A percentile compares a stretch with the other conserved stretches of the same genome.
These are phyloP conservation scores for Globisporangium nagaii DNA, from an alignment of 352 stramenopile genomes.

Conservation along the genomic window DNA sequence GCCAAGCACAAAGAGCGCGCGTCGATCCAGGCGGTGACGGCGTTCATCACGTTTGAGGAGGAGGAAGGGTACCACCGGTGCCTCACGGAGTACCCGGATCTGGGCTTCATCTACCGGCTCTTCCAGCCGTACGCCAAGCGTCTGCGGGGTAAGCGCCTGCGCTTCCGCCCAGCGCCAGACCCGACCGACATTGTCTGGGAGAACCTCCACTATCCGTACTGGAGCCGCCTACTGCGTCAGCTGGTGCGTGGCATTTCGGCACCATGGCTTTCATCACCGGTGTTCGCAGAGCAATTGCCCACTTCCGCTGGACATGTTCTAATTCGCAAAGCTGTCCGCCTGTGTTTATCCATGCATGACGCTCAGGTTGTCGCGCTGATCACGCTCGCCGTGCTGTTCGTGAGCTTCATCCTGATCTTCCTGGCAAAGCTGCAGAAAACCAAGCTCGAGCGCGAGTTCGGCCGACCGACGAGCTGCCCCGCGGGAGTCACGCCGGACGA, in stretches of 20 bases:
- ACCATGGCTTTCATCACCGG: too few species aligned
- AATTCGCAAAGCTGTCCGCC: not conserved
- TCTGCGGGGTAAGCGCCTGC: slow-evolving; percentile 63
- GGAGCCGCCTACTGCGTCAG: slow-evolving; percentile 58
- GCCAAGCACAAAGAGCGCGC: slow-evolving; percentile 9
- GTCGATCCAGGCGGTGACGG: slow-evolving; percentile 55
- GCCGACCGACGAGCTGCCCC: slow-evolving; percentile 55
- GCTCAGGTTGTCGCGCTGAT: slow-evolving; percentile 55
- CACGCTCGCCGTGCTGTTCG: slow-evolving; percentile 57
- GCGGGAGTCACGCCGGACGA: slow-evolving; percentile 45
- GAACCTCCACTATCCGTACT: slow-evolving; percentile 66
- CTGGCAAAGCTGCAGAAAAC: slow-evolving; percentile 69
- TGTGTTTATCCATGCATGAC: not conserved
- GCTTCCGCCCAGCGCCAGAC: slow-evolving; percentile 62
- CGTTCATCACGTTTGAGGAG: slow-evolving; percentile 83
- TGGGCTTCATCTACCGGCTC: slow-evolving; percentile 64
- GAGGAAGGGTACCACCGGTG: slow-evolving; percentile 78
- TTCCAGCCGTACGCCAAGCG: slow-evolving; percentile 65
- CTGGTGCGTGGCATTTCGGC: slow-evolving; percentile 33
- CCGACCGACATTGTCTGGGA: slow-evolving; percentile 85
- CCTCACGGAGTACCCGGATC: slow-evolving; percentile 67
- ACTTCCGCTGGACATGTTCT: not conserved
- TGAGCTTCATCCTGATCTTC: slow-evolving; percentile 77
- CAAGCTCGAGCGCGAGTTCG: slow-evolving; percentile 65
- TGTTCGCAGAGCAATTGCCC: too few species aligned